Base-by-base conservation (phyloP, 2,329 filamentous ascomycete species). In the Pezicula rhizophila region DNA sequence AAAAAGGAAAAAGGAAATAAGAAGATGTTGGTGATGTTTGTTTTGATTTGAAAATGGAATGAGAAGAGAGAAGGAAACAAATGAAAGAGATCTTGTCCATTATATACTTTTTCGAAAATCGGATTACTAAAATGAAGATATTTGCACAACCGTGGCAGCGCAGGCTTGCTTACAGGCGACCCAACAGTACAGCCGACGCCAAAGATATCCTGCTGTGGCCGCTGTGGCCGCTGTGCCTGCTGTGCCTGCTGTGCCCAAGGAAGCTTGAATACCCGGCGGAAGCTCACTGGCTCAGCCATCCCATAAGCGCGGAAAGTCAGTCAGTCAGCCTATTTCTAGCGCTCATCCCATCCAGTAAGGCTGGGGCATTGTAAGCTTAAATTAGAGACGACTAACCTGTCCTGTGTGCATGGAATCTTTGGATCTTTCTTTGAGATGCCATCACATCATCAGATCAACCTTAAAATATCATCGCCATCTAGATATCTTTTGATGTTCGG, bases 1-100 rank as follows among this genome's bases (percentile, higher is more conserved):
- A n/a, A n/a, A 10, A 31, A n/a, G 50, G 45, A 47, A 44, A 53
- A 43, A n/a, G 44, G 50, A 47, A 38, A 43, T 41, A 49, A 45
- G 48, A 49, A 48, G 49, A 14, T 38, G 35, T 15, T 38, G 35
- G 2, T 38, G 35, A 8, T 5, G 35, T 15, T 17, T 38, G 35
- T 31, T 31, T 31, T 31, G 18, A 2, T 38, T 8, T 38, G 35
- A 15, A 20, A 5, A 14, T 38, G 35, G n/a, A 20, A 38, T 38
- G 35, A 38, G 5, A 8, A 15, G 35, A 38, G 18, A 15, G 18
- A 38, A 14, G 28, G 28, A 31, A 31, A 31, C 28, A 31, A 38
- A 38, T 11, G 35, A 8, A 8, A 8, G n/a, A n/a, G 4, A 20
- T 15, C 35, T 2, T 38, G 18, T 14, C 35, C 12, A 2, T 38